These are phyloP conservation scores for Intubia oerlemansii DNA, from an alignment of 2,329 filamentous ascomycete genomes.

Conservation along the genomic window DNA sequence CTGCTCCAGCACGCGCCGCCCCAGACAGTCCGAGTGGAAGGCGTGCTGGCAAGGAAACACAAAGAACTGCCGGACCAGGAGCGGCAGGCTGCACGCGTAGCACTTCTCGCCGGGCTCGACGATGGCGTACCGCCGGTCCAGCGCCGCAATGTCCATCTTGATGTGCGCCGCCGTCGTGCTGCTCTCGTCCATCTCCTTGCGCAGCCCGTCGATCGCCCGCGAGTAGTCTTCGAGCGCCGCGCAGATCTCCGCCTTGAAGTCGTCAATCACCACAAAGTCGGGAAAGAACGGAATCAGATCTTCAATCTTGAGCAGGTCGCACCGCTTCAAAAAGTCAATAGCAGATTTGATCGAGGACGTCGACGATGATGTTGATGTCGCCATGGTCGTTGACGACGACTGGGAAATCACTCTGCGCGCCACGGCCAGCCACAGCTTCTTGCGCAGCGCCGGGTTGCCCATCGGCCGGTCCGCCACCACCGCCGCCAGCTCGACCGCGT, in stretches of 20 bases:
- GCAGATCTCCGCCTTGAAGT: constrained; percentile 98
- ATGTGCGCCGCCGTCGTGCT: constrained; percentile 79
- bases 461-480: constrained; percentile 74
- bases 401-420: constrained; percentile 75
- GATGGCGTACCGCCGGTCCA: constrained; percentile 83
- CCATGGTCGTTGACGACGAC: constrained; percentile 18
- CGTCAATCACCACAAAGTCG: constrained; percentile 94
- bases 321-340: constrained; percentile 81
- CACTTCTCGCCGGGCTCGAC: constrained; percentile 93
- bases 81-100: constrained; percentile 65
- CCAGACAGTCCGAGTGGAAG: constrained; percentile 90
- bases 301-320: constrained; percentile 82
- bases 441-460: constrained; percentile 59
- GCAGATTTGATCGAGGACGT: constrained; percentile 69
- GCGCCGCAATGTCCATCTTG: constrained; percentile 63
- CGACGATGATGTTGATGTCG: not conserved
- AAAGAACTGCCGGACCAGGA: constrained; percentile 85
- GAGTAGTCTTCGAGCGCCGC: constrained; percentile 82
- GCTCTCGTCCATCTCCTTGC: constrained; percentile 89
- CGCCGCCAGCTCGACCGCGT: constrained; percentile 74
- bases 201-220: constrained; percentile 69
- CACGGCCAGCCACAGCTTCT: constrained; percentile 88
- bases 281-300: constrained; percentile 97
- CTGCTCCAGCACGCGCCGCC: constrained; percentile 64
- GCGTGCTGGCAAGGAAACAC: constrained; percentile 97